Percentiles rank a stretch among this genome's conserved stretches.
Evolutionary conservation across 768 basidiomycete species (phyloP).

Genomic region (Lanmaoa pseudosensibilis): DNA sequence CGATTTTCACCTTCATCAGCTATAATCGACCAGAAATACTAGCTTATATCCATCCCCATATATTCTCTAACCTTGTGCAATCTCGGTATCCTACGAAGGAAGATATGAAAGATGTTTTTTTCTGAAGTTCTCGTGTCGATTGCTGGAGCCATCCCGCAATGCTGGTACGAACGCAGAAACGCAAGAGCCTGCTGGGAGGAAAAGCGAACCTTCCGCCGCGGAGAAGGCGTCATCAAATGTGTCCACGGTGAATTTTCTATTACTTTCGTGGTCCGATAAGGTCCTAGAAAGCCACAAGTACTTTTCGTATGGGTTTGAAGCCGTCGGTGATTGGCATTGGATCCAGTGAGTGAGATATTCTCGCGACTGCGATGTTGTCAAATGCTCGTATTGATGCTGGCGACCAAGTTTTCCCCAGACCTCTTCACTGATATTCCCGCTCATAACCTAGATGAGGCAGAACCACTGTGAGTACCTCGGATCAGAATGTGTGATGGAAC

Average conservation of each 20-base stretch:
- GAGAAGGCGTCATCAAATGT: conserved; percentile 10
- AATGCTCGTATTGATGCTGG: conserved; percentile 6
- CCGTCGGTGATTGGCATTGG: conserved; percentile 68
- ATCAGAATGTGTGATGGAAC: not conserved
- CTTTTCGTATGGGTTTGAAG: conserved; percentile 47
- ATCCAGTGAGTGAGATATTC: conserved; percentile 26
- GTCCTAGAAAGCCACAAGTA: conserved; percentile 66
- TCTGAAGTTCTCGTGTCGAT: conserved; percentile 32
- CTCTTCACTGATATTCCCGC: conserved; percentile 17
- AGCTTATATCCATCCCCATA: conserved; percentile 33
- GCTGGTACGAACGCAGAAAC: not conserved
- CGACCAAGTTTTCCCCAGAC: conserved; percentile 18
- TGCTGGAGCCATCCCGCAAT: conserved; percentile 33
- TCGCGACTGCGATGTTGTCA: not conserved
- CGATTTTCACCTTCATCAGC: conserved; percentile 24
- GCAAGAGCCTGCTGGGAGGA: conserved; percentile 26
- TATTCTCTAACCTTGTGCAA: conserved; percentile 25
- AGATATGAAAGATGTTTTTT: conserved; percentile 28
- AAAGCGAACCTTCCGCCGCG: not conserved
- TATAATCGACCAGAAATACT: conserved; percentile 24
- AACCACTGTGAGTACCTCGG: conserved; percentile 11
- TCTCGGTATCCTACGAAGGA: conserved; percentile 28
- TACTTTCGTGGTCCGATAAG: conserved; percentile 45
- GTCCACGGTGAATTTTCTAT: conserved; percentile 5
- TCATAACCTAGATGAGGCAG: not conserved